These are phyloP conservation scores for Ajuga reptans DNA, from an alignment of 305 asterid species.

Conservation along the genomic window DNA sequence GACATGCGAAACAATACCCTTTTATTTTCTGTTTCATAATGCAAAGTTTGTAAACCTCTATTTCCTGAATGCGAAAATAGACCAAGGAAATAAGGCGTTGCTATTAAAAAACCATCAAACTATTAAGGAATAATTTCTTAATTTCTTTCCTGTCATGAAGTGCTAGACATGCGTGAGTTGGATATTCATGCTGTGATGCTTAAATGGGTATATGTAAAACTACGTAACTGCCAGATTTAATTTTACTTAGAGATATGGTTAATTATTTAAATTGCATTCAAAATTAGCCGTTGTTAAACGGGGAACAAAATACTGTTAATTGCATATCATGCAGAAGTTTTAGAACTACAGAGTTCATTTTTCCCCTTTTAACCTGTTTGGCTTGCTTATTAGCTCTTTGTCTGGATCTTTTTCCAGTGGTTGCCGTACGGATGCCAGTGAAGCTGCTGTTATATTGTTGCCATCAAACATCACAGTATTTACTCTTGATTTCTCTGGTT, in stretches of 20 bases:
- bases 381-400: conserved; percentile 17
- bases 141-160: background rate
- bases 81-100: too few species aligned
- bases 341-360: background rate
- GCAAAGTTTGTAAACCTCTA: too few species aligned
- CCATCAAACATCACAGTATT: conserved; percentile 80
- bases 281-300: background rate
- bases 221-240: background rate
- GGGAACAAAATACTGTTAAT: too few species aligned
- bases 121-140: background rate
- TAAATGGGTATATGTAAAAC: background rate
- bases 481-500: conserved; percentile 90
- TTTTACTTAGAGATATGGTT: background rate
- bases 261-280: background rate
- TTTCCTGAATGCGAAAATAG: too few species aligned
- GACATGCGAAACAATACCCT: too few species aligned
- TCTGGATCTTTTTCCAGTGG: conserved; percentile 50
- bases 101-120: too few species aligned
- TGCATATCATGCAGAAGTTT: background rate
- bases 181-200: background rate
- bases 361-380: background rate
- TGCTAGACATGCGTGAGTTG: background rate
- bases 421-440: conserved; percentile 93
- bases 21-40: too few species aligned
- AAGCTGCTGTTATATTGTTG: conserved; percentile 88